Evolutionary conservation across 2,329 filamentous ascomycete species (phyloP), one percentile per base, ranked within the genome.

Genomic region (Pestalotiopsis sp.): DNA sequence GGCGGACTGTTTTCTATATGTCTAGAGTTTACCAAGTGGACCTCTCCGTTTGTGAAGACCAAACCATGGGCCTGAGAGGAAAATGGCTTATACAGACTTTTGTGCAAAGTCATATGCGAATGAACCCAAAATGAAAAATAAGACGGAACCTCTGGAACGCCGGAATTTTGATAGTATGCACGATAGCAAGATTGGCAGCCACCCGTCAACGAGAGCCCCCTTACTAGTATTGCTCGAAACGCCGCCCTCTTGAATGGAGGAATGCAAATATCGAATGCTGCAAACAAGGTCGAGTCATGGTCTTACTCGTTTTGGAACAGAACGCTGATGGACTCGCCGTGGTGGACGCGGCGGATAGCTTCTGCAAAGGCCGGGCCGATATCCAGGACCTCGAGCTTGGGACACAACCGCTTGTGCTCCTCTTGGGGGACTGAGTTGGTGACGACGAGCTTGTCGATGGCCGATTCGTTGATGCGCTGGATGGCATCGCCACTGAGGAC

Each of bases 281-380:
- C 20, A 40, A 20, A 27, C 12, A n/a, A 25, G 25, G 40, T 23
- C 6, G 23, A 49, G 20, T 12, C 6, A 40, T 64, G 14, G 67
- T n/a, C 27, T 79, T 76, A 94, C 78, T 94, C 92, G 81, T 94
- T 92, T 79, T 94, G 92, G 82, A 99, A 99, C 66, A 99, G 87
- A 70, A 96, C 93, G 79, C 94, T 97, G 83, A 99, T 98, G 77
- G 94, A 97, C 84, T 99, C 96, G 76, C 96, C 96, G 80, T 98
- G 95, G 82, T 99, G 96, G 68, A 98, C 95, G 72, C 96, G 90
- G 72, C 96, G 92, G 75, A 98, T 98, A 65, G 96, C 93, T 87
- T 98, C 95, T 70, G 93, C 95, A 80, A 98, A 98, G 69, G 97
- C 91, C 73, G 93, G 91, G 67, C 94, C 93, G 70, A 98, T 91